Percentiles rank a stretch among this genome's conserved stretches.
Conservation (phyloP, 108 stramenopile species). For the Bacterosira constricta region DNA sequence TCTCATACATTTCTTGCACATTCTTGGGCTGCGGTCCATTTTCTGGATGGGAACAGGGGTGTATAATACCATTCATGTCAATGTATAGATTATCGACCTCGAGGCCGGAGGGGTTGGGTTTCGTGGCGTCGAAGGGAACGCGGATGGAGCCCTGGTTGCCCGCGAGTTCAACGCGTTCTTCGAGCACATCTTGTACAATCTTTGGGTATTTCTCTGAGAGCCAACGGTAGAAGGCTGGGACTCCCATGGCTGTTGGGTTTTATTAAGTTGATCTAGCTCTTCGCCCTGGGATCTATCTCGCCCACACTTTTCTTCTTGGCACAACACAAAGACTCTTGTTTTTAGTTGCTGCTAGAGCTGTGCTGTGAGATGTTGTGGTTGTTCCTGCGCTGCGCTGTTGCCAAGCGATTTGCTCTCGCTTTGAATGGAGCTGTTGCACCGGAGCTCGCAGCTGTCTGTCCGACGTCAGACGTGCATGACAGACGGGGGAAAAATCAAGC, state of each 20-base stretch:
- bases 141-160: slow-evolving; percentile 57
- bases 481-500: too few species aligned
- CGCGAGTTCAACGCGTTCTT: slow-evolving; percentile 87
- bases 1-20: slow-evolving; percentile 98
- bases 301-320: too few species aligned
- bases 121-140: slow-evolving; percentile 83
- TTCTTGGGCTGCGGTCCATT: slow-evolving; percentile 85
- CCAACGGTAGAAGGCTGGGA: slow-evolving; percentile 99
- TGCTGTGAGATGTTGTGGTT: too few species aligned
- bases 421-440: too few species aligned
- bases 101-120: slow-evolving; percentile 89
- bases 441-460: too few species aligned
- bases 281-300: too few species aligned
- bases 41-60: slow-evolving; percentile 98
- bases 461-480: too few species aligned
- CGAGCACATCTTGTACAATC: slow-evolving; percentile 90
- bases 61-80: slow-evolving; percentile 99
- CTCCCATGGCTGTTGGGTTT: slow-evolving; percentile 76
- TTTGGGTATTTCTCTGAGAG: slow-evolving; percentile 98
- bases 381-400: too few species aligned
- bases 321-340: too few species aligned
- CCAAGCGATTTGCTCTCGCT: too few species aligned
- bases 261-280: background rate
- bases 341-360: too few species aligned
- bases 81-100: slow-evolving; percentile 98